These are phyloP conservation scores for Tephrocybe sp. DNA, from an alignment of 768 basidiomycete genomes.

Conservation along the genomic window DNA sequence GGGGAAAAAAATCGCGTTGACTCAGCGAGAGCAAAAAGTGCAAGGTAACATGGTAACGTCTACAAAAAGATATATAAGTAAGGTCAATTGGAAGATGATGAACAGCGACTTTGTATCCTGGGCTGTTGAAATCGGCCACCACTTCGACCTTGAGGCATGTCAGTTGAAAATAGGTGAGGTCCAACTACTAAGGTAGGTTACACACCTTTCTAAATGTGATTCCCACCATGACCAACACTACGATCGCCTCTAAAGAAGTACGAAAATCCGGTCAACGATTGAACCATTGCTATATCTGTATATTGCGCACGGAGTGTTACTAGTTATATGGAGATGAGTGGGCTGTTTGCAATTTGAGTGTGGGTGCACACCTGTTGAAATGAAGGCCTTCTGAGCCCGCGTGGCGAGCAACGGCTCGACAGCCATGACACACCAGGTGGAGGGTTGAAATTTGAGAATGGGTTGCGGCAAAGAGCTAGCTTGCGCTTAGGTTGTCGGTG, in stretches of 20 bases:
- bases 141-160: conserved; percentile 44
- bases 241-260: conserved; percentile 59
- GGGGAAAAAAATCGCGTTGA: conserved; percentile 29
- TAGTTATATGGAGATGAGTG: conserved; percentile 20
- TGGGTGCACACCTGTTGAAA: conserved; percentile 56
- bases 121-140: conserved; percentile 37
- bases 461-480: not conserved
- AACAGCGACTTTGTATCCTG: conserved; percentile 51
- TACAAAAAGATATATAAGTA: conserved; percentile 22
- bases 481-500: not conserved
- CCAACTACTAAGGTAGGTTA: conserved; percentile 3
- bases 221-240: conserved; percentile 73
- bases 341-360: conserved; percentile 3
- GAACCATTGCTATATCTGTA: not conserved
- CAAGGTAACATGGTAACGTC: conserved; percentile 84
- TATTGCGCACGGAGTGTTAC: conserved; percentile 58
- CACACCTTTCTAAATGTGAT: conserved; percentile 65
- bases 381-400: conserved; percentile 68
- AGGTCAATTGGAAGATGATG: not conserved
- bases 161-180: not conserved
- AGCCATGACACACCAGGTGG: conserved; percentile 46
- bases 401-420: conserved; percentile 72
- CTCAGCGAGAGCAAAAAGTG: conserved; percentile 82
- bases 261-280: conserved; percentile 3
- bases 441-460: conserved; percentile 10